These are phyloP conservation scores for Ilex paraguariensis DNA, from an alignment of 305 asterid genomes.

Conservation along the genomic window DNA sequence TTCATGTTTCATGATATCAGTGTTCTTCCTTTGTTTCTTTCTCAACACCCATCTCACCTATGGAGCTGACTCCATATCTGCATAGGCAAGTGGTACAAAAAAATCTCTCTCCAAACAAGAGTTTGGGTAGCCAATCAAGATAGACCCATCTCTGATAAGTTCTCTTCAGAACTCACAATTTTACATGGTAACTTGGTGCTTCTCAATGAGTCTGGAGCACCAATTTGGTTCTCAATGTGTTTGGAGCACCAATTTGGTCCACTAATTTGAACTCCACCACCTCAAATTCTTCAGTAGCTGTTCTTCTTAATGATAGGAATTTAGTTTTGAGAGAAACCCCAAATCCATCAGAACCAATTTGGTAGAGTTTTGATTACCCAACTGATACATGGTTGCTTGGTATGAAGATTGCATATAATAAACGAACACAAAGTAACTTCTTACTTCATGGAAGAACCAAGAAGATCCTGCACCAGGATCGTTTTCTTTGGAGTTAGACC, in stretches of 20 bases:
- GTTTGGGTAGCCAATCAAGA: conserved; percentile 89
- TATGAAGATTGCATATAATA: conserved; percentile 43
- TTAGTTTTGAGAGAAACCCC: conserved; percentile 35
- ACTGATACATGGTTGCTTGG: conserved; percentile 63
- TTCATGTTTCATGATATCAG: conserved; percentile 1
- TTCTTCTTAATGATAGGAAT: conserved; percentile 51
- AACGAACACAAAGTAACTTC: conserved; percentile 31
- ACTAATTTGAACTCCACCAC: conserved; percentile 30
- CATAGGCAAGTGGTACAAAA: conserved; percentile 69
- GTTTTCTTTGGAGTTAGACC: conserved; percentile 28
- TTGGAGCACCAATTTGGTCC: conserved; percentile 57
- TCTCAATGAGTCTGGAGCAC: conserved; percentile 21
- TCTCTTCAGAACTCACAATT: conserved; percentile 33
- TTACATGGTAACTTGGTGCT: conserved; percentile 43
- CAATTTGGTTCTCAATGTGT: no score
- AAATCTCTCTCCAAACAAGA: conserved; percentile 28
- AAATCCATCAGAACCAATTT: conserved; percentile 26
- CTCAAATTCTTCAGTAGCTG: conserved; percentile 29
- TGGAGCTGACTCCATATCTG: conserved; percentile 33
- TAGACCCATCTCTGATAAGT: conserved; percentile 37
- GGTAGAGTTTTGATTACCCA: conserved; percentile 63
- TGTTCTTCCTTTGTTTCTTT: conserved; percentile 21
- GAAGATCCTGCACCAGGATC: conserved; percentile 38
- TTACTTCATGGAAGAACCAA: conserved; percentile 61
- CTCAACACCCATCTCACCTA: conserved; percentile 6